Percentiles rank a stretch among this genome's conserved stretches.
phyloP scores from a whole-genome alignment of 169 alveolate species.

The Theileria equi region DNA sequence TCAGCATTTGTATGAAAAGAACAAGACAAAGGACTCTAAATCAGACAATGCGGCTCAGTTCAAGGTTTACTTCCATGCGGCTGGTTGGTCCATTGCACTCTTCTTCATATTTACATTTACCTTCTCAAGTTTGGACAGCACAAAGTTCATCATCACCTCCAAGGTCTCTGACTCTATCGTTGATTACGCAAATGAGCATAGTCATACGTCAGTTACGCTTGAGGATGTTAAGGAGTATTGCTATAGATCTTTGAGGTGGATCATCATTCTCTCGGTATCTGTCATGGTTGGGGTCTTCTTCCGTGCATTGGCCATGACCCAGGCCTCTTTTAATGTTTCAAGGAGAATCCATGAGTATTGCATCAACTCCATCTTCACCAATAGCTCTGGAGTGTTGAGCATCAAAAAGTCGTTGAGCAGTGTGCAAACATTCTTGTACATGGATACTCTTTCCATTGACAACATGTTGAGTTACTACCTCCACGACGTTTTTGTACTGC shows the following conservation, averaged over 20 bases:
- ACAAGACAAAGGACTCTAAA: too few relatives aligned
- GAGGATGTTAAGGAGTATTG: too few relatives aligned
- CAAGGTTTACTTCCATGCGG: slow-evolving; percentile 3
- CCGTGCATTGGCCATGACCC: neutral
- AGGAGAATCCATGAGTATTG: slow-evolving; percentile 36
- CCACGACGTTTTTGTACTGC: slow-evolving; percentile 1
- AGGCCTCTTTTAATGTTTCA: slow-evolving; percentile 21
- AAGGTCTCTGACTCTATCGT: slow-evolving; percentile 9
- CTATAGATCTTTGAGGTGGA: too few relatives aligned
- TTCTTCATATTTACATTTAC: slow-evolving; percentile 2
- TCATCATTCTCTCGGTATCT: too few relatives aligned
- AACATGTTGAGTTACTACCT: slow-evolving; percentile 25
- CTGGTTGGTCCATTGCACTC: neutral
- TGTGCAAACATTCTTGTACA: slow-evolving; percentile 25
- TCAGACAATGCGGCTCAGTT: neutral
- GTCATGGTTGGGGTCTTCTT: neutral
- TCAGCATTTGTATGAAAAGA: neutral
- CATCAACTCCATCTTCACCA: slow-evolving; percentile 44
- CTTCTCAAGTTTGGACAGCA: slow-evolving; percentile 6
- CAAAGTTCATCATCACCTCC: slow-evolving; percentile 8
- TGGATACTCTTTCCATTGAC: slow-evolving; percentile 46
- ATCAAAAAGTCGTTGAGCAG: slow-evolving; percentile 14
- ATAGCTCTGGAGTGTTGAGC: slow-evolving; percentile 8
- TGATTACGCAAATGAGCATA: neutral
- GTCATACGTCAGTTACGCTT: too few relatives aligned